A percentile compares a stretch with the other conserved stretches of the same genome.
Conservation (phyloP, 2,329 filamentous ascomycete genomes). For the Magnaporthiopsis rhizophila region DNA sequence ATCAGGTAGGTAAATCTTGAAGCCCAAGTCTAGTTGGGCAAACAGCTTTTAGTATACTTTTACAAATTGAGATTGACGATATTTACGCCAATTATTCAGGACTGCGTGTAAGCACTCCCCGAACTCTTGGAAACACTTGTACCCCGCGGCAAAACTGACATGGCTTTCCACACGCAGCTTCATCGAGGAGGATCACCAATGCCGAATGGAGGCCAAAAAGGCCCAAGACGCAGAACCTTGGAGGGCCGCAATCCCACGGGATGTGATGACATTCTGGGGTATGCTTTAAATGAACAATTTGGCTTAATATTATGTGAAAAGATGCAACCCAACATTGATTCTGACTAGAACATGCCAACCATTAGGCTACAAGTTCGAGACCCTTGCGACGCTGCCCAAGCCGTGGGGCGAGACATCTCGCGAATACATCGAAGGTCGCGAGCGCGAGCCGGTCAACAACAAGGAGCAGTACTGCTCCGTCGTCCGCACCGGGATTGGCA, state of each 20-base stretch:
- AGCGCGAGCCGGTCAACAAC: conserved; percentile 70
- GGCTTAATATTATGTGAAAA: too few relatives aligned
- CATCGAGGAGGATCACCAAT: conserved; percentile 81
- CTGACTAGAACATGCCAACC: not conserved
- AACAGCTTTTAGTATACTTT: not conserved
- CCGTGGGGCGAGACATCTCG: conserved; percentile 67
- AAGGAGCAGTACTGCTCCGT: conserved; percentile 94
- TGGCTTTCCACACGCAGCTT: conserved; percentile 47
- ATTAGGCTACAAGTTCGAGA: conserved; percentile 92
- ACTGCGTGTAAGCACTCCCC: conserved; percentile 39
- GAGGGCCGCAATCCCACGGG: conserved; percentile 46
- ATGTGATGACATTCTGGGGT: conserved; percentile 94
- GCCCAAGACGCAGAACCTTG: conserved; percentile 31
- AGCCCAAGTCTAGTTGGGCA: too few relatives aligned
- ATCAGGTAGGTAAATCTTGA: conserved; percentile 55
- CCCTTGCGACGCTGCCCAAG: conserved; percentile 65
- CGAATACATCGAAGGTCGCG: conserved; percentile 70
- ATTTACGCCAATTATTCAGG: conserved; percentile 25
- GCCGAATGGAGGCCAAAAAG: conserved; percentile 58
- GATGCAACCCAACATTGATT: not conserved
- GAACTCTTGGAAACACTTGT: not conserved
- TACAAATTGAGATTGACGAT: not conserved
- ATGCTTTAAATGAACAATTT: conserved; percentile 12
- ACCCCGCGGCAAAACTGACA: not conserved
- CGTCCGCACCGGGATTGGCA: conserved; percentile 79